Evolutionary conservation across 495 filamentous ascomycete species (phyloP).

Genomic region (Apiosordaria backusii): DNA sequence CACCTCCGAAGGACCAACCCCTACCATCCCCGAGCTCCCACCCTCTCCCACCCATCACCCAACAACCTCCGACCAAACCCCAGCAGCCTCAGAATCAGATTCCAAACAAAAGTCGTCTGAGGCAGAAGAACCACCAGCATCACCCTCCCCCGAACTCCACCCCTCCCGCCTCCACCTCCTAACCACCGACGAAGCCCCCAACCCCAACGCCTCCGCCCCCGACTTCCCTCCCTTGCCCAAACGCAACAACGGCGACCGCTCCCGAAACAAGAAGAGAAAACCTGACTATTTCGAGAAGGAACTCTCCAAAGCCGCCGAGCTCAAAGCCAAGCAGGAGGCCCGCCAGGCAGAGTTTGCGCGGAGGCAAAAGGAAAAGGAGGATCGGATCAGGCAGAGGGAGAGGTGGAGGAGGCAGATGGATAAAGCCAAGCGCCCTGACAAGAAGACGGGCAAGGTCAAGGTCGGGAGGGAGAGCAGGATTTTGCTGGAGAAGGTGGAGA

Average conservation of each 20-base stretch:
- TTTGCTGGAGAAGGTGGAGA: slow-evolving; percentile 75
- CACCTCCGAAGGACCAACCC: slow-evolving; percentile 60
- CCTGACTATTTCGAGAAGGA: slow-evolving; percentile 75
- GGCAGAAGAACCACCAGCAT: background rate
- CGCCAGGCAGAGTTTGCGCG: slow-evolving; percentile 55
- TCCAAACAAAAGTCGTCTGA: slow-evolving; percentile 11
- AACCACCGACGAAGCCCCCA: slow-evolving; percentile 34
- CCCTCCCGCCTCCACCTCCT: slow-evolving; percentile 9
- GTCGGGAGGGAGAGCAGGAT: slow-evolving; percentile 82
- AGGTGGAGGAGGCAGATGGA: slow-evolving; percentile 65
- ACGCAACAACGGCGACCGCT: slow-evolving; percentile 17
- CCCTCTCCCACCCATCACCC: slow-evolving; percentile 64
- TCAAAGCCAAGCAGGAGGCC: slow-evolving; percentile 57
- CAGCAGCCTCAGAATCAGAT: no score
- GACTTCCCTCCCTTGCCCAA: slow-evolving; percentile 19
- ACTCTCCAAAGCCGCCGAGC: slow-evolving; percentile 60
- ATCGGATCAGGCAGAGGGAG: slow-evolving; percentile 58
- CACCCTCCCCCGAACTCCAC: slow-evolving; percentile 13
- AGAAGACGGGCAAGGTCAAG: slow-evolving; percentile 70
- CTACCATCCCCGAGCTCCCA: slow-evolving; percentile 65
- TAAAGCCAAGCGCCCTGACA: slow-evolving; percentile 70
- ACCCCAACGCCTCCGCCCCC: slow-evolving; percentile 60
- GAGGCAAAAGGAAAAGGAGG: slow-evolving; percentile 49
- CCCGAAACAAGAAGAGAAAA: slow-evolving; percentile 44
- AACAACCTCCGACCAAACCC: slow-evolving; percentile 51